Conservation (phyloP, 352 stramenopile genomes). For the Globisporangium iwayamae region DNA sequence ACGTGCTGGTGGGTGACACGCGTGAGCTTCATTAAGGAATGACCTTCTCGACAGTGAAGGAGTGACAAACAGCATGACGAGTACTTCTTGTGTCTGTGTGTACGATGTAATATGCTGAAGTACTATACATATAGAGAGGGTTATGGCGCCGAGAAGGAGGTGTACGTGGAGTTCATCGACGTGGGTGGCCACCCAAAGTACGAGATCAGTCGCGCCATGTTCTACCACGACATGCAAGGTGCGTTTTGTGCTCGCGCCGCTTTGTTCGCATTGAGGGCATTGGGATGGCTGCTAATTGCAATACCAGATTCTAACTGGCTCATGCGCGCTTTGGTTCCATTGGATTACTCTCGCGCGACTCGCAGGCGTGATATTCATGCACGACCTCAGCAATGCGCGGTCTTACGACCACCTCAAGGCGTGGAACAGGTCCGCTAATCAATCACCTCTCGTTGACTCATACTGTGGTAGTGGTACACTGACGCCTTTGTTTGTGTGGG, state of each 20-base stretch:
- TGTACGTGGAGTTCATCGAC: slow-evolving; percentile 83
- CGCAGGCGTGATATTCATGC: slow-evolving; percentile 66
- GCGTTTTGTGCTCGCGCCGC: neutral
- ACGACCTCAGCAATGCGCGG: slow-evolving; percentile 75
- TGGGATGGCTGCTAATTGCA: too few species aligned
- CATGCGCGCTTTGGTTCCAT: neutral
- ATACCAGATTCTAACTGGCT: neutral
- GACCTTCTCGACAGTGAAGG: neutral
- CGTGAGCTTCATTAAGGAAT: neutral
- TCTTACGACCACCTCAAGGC: slow-evolving; percentile 68
- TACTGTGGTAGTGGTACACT: neutral
- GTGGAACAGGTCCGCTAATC: slow-evolving; percentile 33
- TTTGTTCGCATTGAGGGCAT: neutral
- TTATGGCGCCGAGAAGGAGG: slow-evolving; percentile 36
- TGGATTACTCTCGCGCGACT: neutral
- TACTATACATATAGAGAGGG: slow-evolving; percentile 31
- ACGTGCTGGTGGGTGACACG: slow-evolving; percentile 52
- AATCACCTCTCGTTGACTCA: neutral
- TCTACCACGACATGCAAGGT: slow-evolving; percentile 81
- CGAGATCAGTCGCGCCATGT: slow-evolving; percentile 73
- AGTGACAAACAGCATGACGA: neutral
- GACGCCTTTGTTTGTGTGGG: neutral
- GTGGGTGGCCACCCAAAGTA: slow-evolving; percentile 80
- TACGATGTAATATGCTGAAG: slow-evolving; percentile 10
- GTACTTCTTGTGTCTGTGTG: neutral